Evolutionary conservation across 2,329 filamentous ascomycete species (phyloP), one percentile per base, ranked within the genome.

Genomic region (Clonostachys sp.): DNA sequence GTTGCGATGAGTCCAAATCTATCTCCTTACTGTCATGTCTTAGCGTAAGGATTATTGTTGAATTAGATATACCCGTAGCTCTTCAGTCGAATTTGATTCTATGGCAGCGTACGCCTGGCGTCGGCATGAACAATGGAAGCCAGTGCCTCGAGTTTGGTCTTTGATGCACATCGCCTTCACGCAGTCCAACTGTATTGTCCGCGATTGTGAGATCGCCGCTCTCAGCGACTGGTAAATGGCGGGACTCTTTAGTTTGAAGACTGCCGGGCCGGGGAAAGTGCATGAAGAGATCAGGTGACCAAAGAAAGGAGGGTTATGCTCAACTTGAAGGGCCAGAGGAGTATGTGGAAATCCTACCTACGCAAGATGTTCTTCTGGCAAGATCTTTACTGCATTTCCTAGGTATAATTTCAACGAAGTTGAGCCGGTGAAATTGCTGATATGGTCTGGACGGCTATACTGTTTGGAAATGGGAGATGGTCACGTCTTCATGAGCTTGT

Each of bases 191-290:
- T 57, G 48, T 48, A 68, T 70, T 34, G 65, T 71, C 6, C 52
- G 69, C 39, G 52, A 66, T 45, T 62, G 59, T 50, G 65, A 48
- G 50, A 66, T 72, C 40, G 61, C 69, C 3, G 67, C 61, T 5
- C 53, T 72, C 18, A 49, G 67, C 45, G 64, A 69, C 47, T 71
- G 65, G 65, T 66, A 70, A 53, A 70, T 70, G 65, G 66, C 67
- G 39, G 67, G 67, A 2, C 67, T 53, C 24, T 58, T 62, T 50
- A 56, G 60, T 10, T 61, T 59, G 59, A 50, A 58, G 45, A 57
- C 54, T 33, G 61, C 60, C 44, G 53, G 51, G n/a, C n/a, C n/a
- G n/a, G 5, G 43, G 61, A 30, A 54, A 64, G 3, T 61, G 20
- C 20, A 64, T 42, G 18, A 44, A 3, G 48, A 48, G 39, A 59